Conservation (phyloP, 306 rosid genomes). For the Cucurbita ficifolia region DNA sequence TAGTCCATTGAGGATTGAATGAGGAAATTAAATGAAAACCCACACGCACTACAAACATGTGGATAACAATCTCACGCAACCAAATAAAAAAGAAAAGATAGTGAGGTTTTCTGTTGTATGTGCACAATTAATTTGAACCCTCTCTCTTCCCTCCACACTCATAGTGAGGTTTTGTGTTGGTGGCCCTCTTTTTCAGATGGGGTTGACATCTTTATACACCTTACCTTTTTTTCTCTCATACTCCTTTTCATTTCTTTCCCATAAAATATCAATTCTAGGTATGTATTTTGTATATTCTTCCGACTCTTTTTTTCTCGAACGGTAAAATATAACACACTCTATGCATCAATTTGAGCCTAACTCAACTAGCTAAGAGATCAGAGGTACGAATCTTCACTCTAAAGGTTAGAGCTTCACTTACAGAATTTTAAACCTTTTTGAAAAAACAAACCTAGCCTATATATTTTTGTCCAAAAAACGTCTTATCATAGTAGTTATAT, state of each 20-base stretch:
- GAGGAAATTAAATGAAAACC: not conserved
- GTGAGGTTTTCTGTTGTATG: slow-evolving; percentile 8
- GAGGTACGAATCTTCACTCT: too few species aligned
- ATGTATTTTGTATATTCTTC: too few species aligned
- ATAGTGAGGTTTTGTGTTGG: not conserved
- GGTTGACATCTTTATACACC: not conserved
- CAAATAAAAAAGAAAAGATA: not conserved
- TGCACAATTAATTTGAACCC: not conserved
- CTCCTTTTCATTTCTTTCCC: not conserved
- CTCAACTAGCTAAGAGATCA: too few species aligned
- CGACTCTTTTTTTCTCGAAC: too few species aligned
- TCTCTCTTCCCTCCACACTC: not conserved
- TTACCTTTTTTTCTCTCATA: not conserved
- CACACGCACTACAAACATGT: slow-evolving; percentile 12
- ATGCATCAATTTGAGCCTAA: too few species aligned
- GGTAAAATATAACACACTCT: too few species aligned
- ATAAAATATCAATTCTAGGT: too few species aligned
- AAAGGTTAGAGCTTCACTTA: too few species aligned
- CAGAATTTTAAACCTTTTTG: too few species aligned
- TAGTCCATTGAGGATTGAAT: not conserved
- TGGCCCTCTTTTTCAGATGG: not conserved
- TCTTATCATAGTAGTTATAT: too few species aligned
- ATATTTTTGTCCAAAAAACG: too few species aligned
- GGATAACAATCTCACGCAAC: slow-evolving; percentile 11
- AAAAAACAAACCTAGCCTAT: too few species aligned